phyloP scores from a whole-genome alignment of 2,329 filamentous ascomycete genomes.

The Curvularia eragrostidis region DNA sequence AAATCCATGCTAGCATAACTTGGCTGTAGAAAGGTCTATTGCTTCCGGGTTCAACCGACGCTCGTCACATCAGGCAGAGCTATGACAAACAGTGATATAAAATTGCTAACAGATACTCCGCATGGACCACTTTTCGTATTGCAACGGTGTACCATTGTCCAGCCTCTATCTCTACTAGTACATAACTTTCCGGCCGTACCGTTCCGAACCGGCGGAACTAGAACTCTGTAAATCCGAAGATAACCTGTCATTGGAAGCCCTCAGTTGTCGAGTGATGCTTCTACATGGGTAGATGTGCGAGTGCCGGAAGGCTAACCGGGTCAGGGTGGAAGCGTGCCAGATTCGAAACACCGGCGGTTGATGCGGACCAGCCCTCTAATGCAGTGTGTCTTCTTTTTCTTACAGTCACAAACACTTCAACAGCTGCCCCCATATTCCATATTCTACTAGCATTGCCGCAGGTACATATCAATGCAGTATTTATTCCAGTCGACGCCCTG shows the following conservation, averaged over 20 bases:
- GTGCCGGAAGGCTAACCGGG: not conserved
- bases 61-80: not conserved
- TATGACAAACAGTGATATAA: not conserved
- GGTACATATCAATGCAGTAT: constrained; percentile 7
- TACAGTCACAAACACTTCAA: not conserved
- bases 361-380: not conserved
- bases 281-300: not conserved
- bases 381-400: not conserved
- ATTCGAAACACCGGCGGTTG: not conserved
- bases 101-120: not conserved
- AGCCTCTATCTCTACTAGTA: not conserved
- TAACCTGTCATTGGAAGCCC: not conserved
- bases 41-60: constrained; percentile 1
- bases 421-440: not conserved
- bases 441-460: not conserved
- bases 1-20: not conserved
- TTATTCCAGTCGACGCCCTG: constrained; percentile 1
- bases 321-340: not conserved
- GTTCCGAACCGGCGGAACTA: constrained; percentile 4
- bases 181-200: constrained; percentile 2
- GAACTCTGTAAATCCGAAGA: not conserved
- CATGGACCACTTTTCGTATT: not conserved
- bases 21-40: not conserved
- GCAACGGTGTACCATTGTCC: not conserved
- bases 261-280: not conserved